Conservation (phyloP, 176 grass and related monocot species). For the Triticum monococcum region DNA sequence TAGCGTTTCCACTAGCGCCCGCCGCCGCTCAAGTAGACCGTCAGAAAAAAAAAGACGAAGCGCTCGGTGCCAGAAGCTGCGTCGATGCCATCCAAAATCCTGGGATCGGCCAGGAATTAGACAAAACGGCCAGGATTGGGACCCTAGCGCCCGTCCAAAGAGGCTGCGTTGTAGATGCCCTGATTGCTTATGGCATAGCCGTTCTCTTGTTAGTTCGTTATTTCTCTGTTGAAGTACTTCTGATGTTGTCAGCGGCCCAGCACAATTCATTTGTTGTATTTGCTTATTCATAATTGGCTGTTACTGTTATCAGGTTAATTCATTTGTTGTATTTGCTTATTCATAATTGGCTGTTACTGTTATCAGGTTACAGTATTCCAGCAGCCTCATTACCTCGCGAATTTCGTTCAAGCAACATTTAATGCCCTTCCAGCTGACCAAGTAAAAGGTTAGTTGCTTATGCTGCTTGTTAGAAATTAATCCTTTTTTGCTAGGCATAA, state of each 20-base stretch:
- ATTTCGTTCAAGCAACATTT: constrained; percentile 97
- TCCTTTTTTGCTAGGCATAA: not conserved
- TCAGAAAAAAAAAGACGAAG: too few species aligned
- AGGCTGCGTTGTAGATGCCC: too few species aligned
- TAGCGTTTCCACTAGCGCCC: too few species aligned
- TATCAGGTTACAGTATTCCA: constrained; percentile 94
- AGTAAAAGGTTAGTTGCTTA: constrained; percentile 73
- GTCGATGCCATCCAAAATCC: too few species aligned
- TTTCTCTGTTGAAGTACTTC: not conserved
- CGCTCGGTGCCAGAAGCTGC: too few species aligned
- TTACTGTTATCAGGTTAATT: constrained; percentile 64
- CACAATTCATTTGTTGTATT: not conserved
- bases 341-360: constrained; percentile 10
- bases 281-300: constrained; percentile 16
- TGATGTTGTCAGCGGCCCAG: not conserved
- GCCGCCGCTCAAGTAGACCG: too few species aligned
- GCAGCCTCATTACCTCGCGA: constrained; percentile 88
- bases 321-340: constrained; percentile 10
- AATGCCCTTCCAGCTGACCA: constrained; percentile 80
- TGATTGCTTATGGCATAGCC: not conserved
- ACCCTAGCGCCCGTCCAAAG: too few species aligned
- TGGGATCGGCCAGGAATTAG: too few species aligned
- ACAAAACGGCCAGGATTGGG: too few species aligned
- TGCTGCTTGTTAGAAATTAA: constrained; percentile 1
- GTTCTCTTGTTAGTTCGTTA: not conserved